These are phyloP conservation scores for Yamadazyma triangularis DNA, from an alignment of 1,139 yeast species.

Conservation along the genomic window DNA sequence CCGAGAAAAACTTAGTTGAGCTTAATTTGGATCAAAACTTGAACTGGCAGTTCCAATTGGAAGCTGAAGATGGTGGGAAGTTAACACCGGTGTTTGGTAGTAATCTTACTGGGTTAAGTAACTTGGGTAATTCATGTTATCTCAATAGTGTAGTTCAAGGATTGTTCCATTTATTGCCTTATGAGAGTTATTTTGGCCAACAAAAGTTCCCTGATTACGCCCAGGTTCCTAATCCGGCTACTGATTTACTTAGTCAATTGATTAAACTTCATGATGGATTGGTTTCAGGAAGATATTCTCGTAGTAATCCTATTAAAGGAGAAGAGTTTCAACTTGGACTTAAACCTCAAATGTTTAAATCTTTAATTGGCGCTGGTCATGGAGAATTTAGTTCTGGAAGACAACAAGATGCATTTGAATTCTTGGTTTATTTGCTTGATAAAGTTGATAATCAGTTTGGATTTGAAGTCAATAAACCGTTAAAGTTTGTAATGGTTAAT, in stretches of 20 bases:
- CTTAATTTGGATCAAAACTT: constrained; percentile 87
- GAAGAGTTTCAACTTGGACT: constrained; percentile 71
- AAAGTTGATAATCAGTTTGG: constrained; percentile 56
- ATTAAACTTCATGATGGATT: constrained; percentile 79
- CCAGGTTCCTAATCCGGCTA: constrained; percentile 51
- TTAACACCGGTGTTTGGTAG: constrained; percentile 63
- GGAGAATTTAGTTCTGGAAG: constrained; percentile 79
- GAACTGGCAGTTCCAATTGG: constrained; percentile 89
- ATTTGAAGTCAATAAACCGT: constrained; percentile 38
- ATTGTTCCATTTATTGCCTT: constrained; percentile 37
- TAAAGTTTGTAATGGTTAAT: constrained; percentile 63
- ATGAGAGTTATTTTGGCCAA: constrained; percentile 31
- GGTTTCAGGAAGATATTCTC: constrained; percentile 67
- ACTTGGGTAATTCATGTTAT: constrained; percentile 92
- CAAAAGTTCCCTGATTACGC: constrained; percentile 21
- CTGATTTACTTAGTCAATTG: constrained; percentile 66
- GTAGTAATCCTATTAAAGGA: constrained; percentile 35
- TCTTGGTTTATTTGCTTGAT: constrained; percentile 63
- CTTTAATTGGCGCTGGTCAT: constrained; percentile 71
- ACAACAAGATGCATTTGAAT: constrained; percentile 96
- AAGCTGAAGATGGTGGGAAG: constrained; percentile 64
- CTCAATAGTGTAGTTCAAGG: constrained; percentile 77
- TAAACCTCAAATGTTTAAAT: constrained; percentile 71
- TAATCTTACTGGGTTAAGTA: constrained; percentile 75
- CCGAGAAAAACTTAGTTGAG: constrained; percentile 85